These are phyloP conservation scores for Lecanosticta acicola DNA, from an alignment of 2,329 filamentous ascomycete genomes.

Conservation along the genomic window DNA sequence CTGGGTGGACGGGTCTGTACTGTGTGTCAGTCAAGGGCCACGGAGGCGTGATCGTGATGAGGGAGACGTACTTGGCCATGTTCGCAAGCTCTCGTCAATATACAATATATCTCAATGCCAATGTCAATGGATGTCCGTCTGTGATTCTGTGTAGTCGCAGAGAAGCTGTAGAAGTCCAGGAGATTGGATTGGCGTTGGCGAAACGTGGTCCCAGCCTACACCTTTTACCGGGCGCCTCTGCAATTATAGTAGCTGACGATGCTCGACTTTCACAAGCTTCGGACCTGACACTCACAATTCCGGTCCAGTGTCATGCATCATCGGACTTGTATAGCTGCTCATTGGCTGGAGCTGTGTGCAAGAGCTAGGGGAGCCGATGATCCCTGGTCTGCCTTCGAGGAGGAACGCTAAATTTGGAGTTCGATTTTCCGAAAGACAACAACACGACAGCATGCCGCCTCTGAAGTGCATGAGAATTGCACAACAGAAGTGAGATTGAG, in stretches of 20 bases:
- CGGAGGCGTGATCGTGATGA: not conserved
- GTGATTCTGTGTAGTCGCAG: no score
- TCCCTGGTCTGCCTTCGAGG: not conserved
- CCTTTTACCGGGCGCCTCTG: no score
- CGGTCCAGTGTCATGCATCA: conserved; percentile 6
- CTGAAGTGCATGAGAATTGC: no score
- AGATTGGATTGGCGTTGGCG: no score
- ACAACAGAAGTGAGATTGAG: no score
- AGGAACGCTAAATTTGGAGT: not conserved
- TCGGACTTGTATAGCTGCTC: conserved; percentile 5
- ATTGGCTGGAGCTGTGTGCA: conserved; percentile 2
- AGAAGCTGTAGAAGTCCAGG: not conserved
- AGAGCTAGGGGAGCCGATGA: not conserved
- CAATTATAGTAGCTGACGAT: no score
- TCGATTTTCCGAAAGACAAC: not conserved
- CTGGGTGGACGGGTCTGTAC: conserved; percentile 41
- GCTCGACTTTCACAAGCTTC: conserved; percentile 1
- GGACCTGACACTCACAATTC: conserved; percentile 2
- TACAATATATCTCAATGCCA: no score
- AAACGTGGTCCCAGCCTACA: no score
- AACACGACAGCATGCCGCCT: no score
- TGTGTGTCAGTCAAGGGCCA: not conserved
- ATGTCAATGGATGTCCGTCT: no score
- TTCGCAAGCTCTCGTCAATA: conserved; percentile 2
- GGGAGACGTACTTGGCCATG: conserved; percentile 15